These are phyloP conservation scores for Boletus hoseneyae DNA, from an alignment of 1,284 basidiomycete genomes.

Conservation along the genomic window DNA sequence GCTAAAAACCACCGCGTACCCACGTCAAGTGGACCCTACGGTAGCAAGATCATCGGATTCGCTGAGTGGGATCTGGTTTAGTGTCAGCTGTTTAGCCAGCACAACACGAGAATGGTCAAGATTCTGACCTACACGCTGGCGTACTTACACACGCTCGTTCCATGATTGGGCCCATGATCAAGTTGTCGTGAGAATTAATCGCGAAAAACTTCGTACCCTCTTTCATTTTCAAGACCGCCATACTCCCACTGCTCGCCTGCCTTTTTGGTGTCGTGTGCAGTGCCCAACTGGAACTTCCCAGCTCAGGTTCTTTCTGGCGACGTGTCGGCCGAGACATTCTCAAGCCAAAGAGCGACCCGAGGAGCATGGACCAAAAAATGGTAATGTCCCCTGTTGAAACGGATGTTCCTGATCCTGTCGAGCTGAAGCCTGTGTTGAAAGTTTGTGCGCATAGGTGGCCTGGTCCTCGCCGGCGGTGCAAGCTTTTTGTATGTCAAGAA, in stretches of 20 bases:
- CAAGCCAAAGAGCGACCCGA: too few relatives aligned
- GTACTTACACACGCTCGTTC: background rate
- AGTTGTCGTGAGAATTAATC: constrained; percentile 14
- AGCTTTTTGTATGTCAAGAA: constrained; percentile 33
- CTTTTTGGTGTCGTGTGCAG: background rate
- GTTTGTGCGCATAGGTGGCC: constrained; percentile 25
- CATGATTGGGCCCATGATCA: too few relatives aligned
- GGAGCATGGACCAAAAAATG: too few relatives aligned
- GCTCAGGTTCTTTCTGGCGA: constrained; percentile 19
- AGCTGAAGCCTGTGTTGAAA: constrained; percentile 6
- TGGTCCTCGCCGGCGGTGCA: constrained; percentile 28
- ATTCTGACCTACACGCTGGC: constrained; percentile 3
- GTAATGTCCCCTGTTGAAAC: background rate
- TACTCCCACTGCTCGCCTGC: background rate
- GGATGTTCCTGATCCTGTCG: background rate
- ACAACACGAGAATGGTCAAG: constrained; percentile 1
- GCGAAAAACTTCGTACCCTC: background rate
- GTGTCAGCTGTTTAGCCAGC: background rate
- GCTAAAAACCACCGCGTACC: background rate
- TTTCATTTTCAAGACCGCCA: constrained; percentile 1
- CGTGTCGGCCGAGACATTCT: too few relatives aligned
- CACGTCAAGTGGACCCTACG: constrained; percentile 6
- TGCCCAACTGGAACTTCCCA: constrained; percentile 10
- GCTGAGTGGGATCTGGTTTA: constrained; percentile 9
- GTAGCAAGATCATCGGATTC: background rate